Evolutionary conservation across 805 yeast species (phyloP).

Genomic region (Yamadazyma sp.): DNA sequence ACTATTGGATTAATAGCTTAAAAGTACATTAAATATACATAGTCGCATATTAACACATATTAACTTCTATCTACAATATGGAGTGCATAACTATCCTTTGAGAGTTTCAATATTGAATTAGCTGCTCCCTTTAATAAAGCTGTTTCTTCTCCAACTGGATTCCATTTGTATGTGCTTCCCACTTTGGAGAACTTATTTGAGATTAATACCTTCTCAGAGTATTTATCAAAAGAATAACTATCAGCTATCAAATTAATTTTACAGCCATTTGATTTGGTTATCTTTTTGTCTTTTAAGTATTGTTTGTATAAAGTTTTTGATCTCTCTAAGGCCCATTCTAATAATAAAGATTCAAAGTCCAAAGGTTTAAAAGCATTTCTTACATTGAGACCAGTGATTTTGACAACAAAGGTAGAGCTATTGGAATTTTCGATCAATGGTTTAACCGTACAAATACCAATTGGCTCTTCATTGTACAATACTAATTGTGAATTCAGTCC

Average conservation of each 20-base stretch:
- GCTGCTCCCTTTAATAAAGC: slow-evolving; percentile 11
- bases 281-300: slow-evolving; percentile 23
- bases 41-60: background rate
- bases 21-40: background rate
- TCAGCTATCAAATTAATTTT: slow-evolving; percentile 44
- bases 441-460: slow-evolving; percentile 56
- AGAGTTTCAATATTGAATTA: slow-evolving; percentile 22
- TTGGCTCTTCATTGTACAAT: slow-evolving; percentile 66
- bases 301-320: slow-evolving; percentile 38
- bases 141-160: slow-evolving; percentile 23
- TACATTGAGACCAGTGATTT: slow-evolving; percentile 57
- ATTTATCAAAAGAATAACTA: slow-evolving; percentile 50
- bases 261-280: slow-evolving; percentile 24
- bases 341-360: slow-evolving; percentile 60
- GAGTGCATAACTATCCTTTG: slow-evolving; percentile 28
- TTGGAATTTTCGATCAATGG: slow-evolving; percentile 38
- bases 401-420: slow-evolving; percentile 44
- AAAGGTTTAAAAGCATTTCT: slow-evolving; percentile 65
- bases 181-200: slow-evolving; percentile 43
- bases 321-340: slow-evolving; percentile 58
- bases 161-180: slow-evolving; percentile 21
- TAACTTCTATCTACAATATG: slow-evolving; percentile 17
- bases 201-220: slow-evolving; percentile 33
- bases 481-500: slow-evolving; percentile 54
- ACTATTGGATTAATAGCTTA: slow-evolving; percentile 37